Evolutionary conservation across 2,329 filamentous ascomycete genomes (phyloP), one percentile per base, ranked within the genome.

Genomic region (Harringtonia aguacate): DNA sequence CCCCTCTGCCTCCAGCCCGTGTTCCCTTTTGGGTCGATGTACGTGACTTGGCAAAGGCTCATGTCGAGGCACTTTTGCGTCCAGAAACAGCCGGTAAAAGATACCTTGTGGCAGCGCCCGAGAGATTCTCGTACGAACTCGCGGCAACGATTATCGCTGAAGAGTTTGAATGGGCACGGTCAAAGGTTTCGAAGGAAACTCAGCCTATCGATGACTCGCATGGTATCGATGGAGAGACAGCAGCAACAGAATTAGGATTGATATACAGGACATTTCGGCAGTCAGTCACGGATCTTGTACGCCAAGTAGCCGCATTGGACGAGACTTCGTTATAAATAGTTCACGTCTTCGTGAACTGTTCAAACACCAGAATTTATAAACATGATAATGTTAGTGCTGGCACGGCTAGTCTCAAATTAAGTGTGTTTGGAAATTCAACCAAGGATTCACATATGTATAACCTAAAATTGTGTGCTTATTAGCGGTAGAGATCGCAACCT

Each of bases 61-160:
- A 50, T 31, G 29, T 48, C 8, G 34, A 47, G 36, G 46, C 48
- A 0, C 37, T 48, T 1, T 34, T 49, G 29, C 44, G n/a, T 14
- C 45, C 45, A 4, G 36, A 28, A 9, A 55, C 56, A 0, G 57
- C 55, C 2, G 55, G 53, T 10, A 36, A 34, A 41, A 42, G 57
- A 10, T 59, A 53, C 47, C 27, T 58, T 3, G 38, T 39, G 8
- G 60, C 61, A 1, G 59, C 64, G 0, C 60, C 64, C 0, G 65
- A 72, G 48, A 56, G 58, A 6, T 74, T 72, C 44, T 66, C 66
- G 0, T 73, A 72, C 49, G 63, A 58, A 0, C 45, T 66, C 13
- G 69, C 66, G 1, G 64, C 66, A 1, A 54, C 62, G 12, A 64
- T 72, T 27, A 64, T 72, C 24, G 50, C 49, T 1, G 58, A 61